phyloP scores from a whole-genome alignment of 768 basidiomycete genomes.

The Suillus fuscotomentosus region DNA sequence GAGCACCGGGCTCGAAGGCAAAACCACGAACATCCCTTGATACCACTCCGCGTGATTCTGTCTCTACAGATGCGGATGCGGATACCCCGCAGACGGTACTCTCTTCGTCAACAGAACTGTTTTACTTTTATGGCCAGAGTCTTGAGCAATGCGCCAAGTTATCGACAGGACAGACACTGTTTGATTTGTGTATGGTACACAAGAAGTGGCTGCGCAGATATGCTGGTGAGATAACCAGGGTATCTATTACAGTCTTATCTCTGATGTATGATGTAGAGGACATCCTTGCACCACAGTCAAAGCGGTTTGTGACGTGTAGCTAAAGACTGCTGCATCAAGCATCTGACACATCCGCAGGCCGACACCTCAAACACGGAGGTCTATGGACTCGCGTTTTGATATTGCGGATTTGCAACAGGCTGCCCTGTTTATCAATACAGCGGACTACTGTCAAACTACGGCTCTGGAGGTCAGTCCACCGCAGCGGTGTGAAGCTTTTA shows the following conservation, averaged over 20 bases:
- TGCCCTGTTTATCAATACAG: constrained; percentile 92
- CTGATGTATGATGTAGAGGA: constrained; percentile 61
- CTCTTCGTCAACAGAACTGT: constrained; percentile 92
- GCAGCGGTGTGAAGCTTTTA: constrained; percentile 1
- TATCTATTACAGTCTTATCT: not conserved
- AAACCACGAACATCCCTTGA: constrained; percentile 72
- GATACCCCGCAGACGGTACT: constrained; percentile 65
- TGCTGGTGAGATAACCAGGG: constrained; percentile 54
- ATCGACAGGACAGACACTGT: constrained; percentile 80
- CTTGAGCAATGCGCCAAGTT: constrained; percentile 92
- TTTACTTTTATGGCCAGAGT: constrained; percentile 96
- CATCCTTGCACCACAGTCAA: constrained; percentile 71
- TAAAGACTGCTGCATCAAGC: not conserved
- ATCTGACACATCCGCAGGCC: constrained; percentile 31
- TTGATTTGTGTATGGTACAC: constrained; percentile 77
- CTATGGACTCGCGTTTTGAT: constrained; percentile 80
- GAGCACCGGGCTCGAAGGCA: constrained; percentile 38
- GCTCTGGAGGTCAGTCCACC: constrained; percentile 66
- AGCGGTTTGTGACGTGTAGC: constrained; percentile 49
- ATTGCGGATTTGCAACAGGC: constrained; percentile 72
- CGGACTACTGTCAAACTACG: constrained; percentile 94
- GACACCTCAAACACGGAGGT: constrained; percentile 52
- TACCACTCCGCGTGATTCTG: constrained; percentile 38
- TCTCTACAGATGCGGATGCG: constrained; percentile 41
- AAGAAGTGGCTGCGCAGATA: constrained; percentile 95